These are phyloP conservation scores for Gelatoporia subvermispora DNA, from an alignment of 768 basidiomycete species.

Conservation along the genomic window DNA sequence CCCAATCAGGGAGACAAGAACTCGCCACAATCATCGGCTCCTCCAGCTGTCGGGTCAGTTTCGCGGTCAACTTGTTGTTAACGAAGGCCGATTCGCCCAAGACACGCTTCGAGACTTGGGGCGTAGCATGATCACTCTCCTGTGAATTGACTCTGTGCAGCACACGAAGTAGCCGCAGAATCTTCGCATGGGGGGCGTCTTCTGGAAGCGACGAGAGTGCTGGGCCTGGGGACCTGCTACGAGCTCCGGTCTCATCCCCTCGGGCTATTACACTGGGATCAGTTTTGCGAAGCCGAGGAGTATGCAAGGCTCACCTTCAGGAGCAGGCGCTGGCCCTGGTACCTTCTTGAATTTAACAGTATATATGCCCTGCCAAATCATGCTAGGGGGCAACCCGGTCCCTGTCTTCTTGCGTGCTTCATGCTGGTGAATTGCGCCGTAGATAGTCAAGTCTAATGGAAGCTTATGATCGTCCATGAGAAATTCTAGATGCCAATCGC, in stretches of 20 bases:
- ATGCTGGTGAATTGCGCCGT: conserved; percentile 93
- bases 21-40: conserved; percentile 99
- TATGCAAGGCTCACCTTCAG: conserved; percentile 48
- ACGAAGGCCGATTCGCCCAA: conserved; percentile 84
- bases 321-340: conserved; percentile 63
- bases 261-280: conserved; percentile 18
- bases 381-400: conserved; percentile 49
- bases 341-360: conserved; percentile 94
- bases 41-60: conserved; percentile 94
- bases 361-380: conserved; percentile 88
- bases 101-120: conserved; percentile 47
- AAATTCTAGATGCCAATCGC: conserved; percentile 97
- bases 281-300: not conserved
- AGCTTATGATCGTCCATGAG: conserved; percentile 85
- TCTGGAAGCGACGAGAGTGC: conserved; percentile 76
- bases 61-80: conserved; percentile 97
- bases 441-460: conserved; percentile 87
- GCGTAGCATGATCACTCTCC: conserved; percentile 57
- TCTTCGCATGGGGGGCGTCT: conserved; percentile 83
- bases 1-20: conserved; percentile 96
- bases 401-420: conserved; percentile 74
- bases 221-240: conserved; percentile 60
- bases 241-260: conserved; percentile 41
- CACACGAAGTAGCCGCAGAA: conserved; percentile 84
- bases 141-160: conserved; percentile 76